Percentiles rank a stretch among this genome's conserved stretches.
Conservation (phyloP, 2,329 filamentous ascomycete genomes). For the Pyricularia pennisetigena region DNA sequence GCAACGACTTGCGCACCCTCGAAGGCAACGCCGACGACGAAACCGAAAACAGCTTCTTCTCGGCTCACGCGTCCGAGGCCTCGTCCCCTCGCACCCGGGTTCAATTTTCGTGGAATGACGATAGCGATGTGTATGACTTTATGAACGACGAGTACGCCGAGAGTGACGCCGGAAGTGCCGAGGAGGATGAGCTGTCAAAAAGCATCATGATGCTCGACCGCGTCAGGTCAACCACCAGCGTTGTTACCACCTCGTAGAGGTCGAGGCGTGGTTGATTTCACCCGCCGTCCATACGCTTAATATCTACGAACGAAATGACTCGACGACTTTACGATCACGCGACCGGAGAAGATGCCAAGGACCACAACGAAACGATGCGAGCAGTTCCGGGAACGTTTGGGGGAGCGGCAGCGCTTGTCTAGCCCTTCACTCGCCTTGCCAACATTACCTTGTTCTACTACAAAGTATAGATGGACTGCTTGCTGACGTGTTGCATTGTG, state of each 20-base stretch:
- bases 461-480: constrained; percentile 2
- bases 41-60: constrained; percentile 4
- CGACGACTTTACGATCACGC: background rate
- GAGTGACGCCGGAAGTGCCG: constrained; percentile 1
- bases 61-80: constrained; percentile 1
- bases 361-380: background rate
- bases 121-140: constrained; percentile 9
- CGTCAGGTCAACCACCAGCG: background rate
- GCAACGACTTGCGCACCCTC: constrained; percentile 3
- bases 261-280: background rate
- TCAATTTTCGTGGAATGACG: background rate
- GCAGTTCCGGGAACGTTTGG: background rate
- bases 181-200: constrained; percentile 24
- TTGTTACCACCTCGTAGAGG: background rate
- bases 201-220: background rate
- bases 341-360: background rate
- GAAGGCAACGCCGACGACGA: constrained; percentile 8
- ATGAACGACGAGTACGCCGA: constrained; percentile 3
- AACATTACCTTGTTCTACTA: background rate
- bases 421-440: background rate
- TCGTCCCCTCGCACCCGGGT: background rate
- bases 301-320: background rate
- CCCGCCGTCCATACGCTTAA: background rate
- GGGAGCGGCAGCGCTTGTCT: background rate
- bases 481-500: constrained; percentile 29